Percentiles rank a stretch among this genome's conserved stretches.
phyloP scores from a whole-genome alignment of 371 early-diverging fungal species.

The Mucor indicus region DNA sequence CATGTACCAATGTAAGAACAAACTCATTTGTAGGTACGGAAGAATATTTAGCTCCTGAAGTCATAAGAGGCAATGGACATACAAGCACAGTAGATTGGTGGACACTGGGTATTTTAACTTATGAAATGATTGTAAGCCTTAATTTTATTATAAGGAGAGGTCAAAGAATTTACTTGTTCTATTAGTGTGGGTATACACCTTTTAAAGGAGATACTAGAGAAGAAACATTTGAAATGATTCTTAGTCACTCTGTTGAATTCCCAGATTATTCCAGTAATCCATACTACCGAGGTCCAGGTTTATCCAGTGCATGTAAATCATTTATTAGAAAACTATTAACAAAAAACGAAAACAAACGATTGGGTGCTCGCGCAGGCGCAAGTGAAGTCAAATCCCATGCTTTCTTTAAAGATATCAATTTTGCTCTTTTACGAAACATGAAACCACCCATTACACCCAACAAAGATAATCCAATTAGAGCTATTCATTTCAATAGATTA shows the following conservation, averaged over 20 bases:
- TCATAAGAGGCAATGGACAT: slow-evolving; percentile 86
- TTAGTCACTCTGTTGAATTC: slow-evolving; percentile 72
- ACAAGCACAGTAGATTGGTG: slow-evolving; percentile 93
- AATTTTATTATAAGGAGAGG: slow-evolving; percentile 3
- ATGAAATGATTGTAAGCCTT: slow-evolving; percentile 82
- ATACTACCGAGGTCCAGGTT: slow-evolving; percentile 20
- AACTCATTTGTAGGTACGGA: slow-evolving; percentile 95
- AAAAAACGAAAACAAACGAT: slow-evolving; percentile 82
- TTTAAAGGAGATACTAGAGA: slow-evolving; percentile 89
- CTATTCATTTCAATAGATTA: slow-evolving; percentile 60
- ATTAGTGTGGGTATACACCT: slow-evolving; percentile 80
- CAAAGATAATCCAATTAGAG: slow-evolving; percentile 45
- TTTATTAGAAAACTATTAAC: slow-evolving; percentile 78
- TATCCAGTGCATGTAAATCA: slow-evolving; percentile 60
- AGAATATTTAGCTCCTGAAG: slow-evolving; percentile 94
- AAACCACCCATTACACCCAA: slow-evolving; percentile 91
- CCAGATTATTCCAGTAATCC: slow-evolving; percentile 43
- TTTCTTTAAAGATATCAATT: slow-evolving; percentile 90
- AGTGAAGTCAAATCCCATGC: slow-evolving; percentile 93
- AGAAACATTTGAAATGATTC: slow-evolving; percentile 78
- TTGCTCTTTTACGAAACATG: slow-evolving; percentile 84
- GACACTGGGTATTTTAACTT: slow-evolving; percentile 95
- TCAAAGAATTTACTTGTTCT: not conserved
- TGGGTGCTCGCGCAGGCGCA: slow-evolving; percentile 84
- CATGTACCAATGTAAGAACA: slow-evolving; percentile 79